Evolutionary conservation across 208 protist genomes (phyloP), one percentile per base, ranked within the genome.

Genomic region (Leishmania major): DNA sequence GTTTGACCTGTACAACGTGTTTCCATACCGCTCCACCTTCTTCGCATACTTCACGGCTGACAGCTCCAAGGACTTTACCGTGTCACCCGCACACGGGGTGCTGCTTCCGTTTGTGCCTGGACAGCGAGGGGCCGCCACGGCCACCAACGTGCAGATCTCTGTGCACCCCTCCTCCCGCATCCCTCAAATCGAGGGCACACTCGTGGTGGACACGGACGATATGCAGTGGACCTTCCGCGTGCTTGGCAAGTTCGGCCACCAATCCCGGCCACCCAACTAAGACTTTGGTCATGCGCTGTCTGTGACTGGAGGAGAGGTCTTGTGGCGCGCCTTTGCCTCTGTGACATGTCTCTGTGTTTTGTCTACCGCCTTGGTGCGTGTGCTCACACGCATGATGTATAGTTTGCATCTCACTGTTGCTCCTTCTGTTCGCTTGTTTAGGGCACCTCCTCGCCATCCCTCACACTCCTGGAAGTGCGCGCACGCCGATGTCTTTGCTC

Each of bases 161-260:
- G 95, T 95, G 76, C 70, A 82, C 45, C 92, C 93, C 5, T 90
- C 93, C 5, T 86, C 91, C 28, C 90, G 94, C 47, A 88, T 94
- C 45, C 90, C 94, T 71, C 88, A 92, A 80, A 87, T 92, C 72
- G 94, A 97, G 82, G 94, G 96, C 7, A 89, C 89, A 43, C 89
- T 98, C 19, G 88, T 96, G 78, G 89, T 98, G 53, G 95, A 98
- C 85, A 98, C 96, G 22, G 95, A 98, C 31, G 93, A 97, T 53
- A 98, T 98, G 95, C 94, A 97, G 85, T 98, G 96, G 96, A 90
- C 91, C 13, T 98, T 96, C 82, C 89, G 88, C 53, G 94, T 98
- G 1, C 81, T 95, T 10, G 96, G 90, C 19, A 93, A 91, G 79
- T 77, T 94, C 22, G 87, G 88, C 15, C 77, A 88, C 40, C 77